Evolutionary conservation across 2,329 filamentous ascomycete genomes (phyloP), one percentile per base, ranked within the genome.

Genomic region (Colletotrichum australisinense): DNA sequence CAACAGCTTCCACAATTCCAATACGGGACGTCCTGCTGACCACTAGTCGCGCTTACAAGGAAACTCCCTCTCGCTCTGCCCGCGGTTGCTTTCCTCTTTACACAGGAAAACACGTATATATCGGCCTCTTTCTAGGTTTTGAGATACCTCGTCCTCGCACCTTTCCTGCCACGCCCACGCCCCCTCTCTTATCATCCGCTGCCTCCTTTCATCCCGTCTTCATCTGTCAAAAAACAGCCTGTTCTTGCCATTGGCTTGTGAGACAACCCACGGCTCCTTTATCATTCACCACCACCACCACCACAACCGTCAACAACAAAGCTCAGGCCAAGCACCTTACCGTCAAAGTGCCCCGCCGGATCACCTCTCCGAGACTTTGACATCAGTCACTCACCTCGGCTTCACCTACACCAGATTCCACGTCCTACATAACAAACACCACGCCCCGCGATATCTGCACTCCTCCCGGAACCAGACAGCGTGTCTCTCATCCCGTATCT

Each of bases 291-390:
- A 49, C 14, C 11, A 38, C 35, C 35, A 42, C 42, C 42, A 49
- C 19, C 38, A 42, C 38, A 42, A 42, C 60, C 60, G 49, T 28
- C 63, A 32, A 52, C 69, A 59, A 59, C 30, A 49, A 55, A 59
- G 24, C 52, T 26, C 55, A 16, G 38, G 28, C 49, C 65, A 52
- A 63, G 49, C 63, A 35, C 16, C 38, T 19, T 42, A 63, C 52
- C 59, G 62, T 42, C 58, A 22, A 67, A 62, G 59, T 67, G 63
- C 66, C 35, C 67, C 58, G 59, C 69, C 69, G 69, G 69, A 69
- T 72, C 65, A 19, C 58, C 35, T 42, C 60, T 73, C 67, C 71
- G 71, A 73, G 71, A 66, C 71, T 70, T 52, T 73, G 60, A 70
- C 71, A 62, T 62, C 67, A 62, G 46, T 58, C 60, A 42, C 22